phyloP scores from a whole-genome alignment of 2,329 filamentous ascomycete species.

The Neofusicoccum sp. region DNA sequence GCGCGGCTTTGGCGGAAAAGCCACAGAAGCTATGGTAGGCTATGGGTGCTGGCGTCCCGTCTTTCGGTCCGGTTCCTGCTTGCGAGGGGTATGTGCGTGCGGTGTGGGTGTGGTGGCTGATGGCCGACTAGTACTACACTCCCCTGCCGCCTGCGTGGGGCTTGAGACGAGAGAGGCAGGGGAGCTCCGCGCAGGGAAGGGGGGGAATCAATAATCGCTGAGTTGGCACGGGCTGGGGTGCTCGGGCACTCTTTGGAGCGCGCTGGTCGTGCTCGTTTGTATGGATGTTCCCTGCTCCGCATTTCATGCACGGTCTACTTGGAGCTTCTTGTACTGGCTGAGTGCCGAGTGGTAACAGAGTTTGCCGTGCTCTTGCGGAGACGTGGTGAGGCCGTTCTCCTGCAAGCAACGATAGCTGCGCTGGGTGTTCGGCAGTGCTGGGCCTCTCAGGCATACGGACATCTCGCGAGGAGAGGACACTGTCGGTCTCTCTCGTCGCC shows the following conservation, averaged over 20 bases:
- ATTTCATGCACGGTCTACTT: not conserved
- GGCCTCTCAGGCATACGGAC: no score
- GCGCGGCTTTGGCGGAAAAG: not conserved
- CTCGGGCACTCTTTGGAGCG: not conserved
- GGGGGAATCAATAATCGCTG: not conserved
- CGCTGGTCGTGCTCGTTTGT: not conserved
- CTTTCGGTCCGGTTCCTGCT: not conserved
- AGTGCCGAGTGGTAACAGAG: no score
- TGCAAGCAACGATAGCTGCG: no score
- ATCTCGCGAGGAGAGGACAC: no score
- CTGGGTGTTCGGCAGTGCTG: no score
- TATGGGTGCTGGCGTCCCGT: constrained; percentile 6
- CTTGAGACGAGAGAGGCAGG: no score
- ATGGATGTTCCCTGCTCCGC: not conserved
- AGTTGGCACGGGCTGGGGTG: not conserved
- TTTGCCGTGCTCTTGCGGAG: no score
- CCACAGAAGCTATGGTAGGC: constrained; percentile 1
- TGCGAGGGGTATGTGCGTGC: not conserved
- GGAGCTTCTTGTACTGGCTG: no score
- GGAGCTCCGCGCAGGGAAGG: no score
- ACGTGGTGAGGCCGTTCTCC: no score
- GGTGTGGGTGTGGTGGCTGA: not conserved
- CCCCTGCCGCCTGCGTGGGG: no score
- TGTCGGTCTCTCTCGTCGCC: not conserved
- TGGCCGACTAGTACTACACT: no score